phyloP scores from a whole-genome alignment of 768 basidiomycete genomes.

The Tylopilus sp. region DNA sequence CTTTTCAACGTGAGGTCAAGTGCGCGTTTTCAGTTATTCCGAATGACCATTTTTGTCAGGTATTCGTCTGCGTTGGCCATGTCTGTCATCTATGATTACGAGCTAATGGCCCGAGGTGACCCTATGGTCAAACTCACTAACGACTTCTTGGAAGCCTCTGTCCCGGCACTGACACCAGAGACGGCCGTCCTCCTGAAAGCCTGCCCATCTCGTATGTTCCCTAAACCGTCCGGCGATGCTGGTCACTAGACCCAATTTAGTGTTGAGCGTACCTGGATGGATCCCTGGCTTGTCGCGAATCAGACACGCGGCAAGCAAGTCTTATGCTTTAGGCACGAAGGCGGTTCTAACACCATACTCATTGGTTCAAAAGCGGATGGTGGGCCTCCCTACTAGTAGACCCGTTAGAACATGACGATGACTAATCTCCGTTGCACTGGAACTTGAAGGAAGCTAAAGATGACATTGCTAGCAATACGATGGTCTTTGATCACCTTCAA shows the following conservation, averaged over 20 bases:
- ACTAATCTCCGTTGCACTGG: not conserved
- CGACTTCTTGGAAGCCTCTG: not conserved
- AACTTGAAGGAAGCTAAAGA: not conserved
- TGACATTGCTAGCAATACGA: not conserved
- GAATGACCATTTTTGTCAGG: conserved; percentile 21
- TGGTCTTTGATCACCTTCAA: not conserved
- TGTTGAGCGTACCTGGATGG: not conserved
- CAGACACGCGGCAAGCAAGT: not conserved
- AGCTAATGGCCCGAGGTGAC: not conserved
- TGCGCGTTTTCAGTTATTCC: not conserved
- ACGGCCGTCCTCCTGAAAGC: conserved; percentile 7
- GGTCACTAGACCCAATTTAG: too few relatives aligned
- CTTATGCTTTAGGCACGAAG: not conserved
- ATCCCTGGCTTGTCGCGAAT: not conserved
- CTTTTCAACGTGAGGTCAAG: not conserved
- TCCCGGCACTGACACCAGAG: conserved; percentile 5
- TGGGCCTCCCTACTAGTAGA: not conserved
- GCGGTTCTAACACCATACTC: not conserved
- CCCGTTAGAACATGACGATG: not conserved
- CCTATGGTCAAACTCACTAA: not conserved
- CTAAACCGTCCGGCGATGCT: not conserved
- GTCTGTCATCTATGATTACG: conserved; percentile 12
- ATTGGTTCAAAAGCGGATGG: not conserved
- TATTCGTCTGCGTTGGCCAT: conserved; percentile 30
- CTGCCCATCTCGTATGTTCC: not conserved